These are phyloP conservation scores for Epichloe baconii DNA, from an alignment of 2,329 filamentous ascomycete species.

Conservation along the genomic window DNA sequence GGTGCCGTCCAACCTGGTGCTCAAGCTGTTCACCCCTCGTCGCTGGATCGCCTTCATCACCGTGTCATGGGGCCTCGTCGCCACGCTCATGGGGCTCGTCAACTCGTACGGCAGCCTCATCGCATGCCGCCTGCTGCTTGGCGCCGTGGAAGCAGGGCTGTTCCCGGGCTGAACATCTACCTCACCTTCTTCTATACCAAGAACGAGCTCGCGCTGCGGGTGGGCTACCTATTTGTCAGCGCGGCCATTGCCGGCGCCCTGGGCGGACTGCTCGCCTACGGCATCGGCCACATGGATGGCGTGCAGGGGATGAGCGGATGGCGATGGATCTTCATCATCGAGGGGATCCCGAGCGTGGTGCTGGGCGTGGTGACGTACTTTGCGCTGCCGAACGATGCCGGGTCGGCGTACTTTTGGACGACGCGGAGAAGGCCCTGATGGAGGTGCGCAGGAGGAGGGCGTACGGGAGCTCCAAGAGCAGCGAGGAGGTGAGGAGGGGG, in stretches of 20 bases:
- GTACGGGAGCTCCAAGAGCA: constrained; percentile 34
- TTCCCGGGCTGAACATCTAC: constrained; percentile 56
- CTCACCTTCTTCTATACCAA: constrained; percentile 68
- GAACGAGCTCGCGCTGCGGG: constrained; percentile 56
- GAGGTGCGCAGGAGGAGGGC: constrained; percentile 22
- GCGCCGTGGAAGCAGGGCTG: constrained; percentile 54
- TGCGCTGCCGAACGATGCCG: constrained; percentile 22
- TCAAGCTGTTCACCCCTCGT: constrained; percentile 49
- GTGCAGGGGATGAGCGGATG: constrained; percentile 50
- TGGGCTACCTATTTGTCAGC: constrained; percentile 60
- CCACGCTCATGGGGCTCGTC: constrained; percentile 56
- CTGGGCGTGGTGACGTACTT: constrained; percentile 23
- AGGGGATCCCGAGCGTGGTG: constrained; percentile 29
- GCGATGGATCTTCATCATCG: constrained; percentile 56
- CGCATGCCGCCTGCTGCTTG: constrained; percentile 56
- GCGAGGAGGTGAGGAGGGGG: constrained; percentile 37
- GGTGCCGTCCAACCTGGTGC: constrained; percentile 50
- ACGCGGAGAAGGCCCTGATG: constrained; percentile 54
- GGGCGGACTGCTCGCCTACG: constrained; percentile 61
- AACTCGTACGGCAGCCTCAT: constrained; percentile 52
- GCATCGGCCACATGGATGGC: constrained; percentile 61
- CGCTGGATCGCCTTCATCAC: constrained; percentile 54
- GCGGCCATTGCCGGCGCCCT: constrained; percentile 59
- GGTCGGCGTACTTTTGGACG: constrained; percentile 47
- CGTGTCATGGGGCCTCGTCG: constrained; percentile 51